A percentile compares a stretch with the other conserved stretches of the same genome.
Evolutionary conservation across 176 grass and related monocot genomes (phyloP).

Genomic region (Carex cristatella): DNA sequence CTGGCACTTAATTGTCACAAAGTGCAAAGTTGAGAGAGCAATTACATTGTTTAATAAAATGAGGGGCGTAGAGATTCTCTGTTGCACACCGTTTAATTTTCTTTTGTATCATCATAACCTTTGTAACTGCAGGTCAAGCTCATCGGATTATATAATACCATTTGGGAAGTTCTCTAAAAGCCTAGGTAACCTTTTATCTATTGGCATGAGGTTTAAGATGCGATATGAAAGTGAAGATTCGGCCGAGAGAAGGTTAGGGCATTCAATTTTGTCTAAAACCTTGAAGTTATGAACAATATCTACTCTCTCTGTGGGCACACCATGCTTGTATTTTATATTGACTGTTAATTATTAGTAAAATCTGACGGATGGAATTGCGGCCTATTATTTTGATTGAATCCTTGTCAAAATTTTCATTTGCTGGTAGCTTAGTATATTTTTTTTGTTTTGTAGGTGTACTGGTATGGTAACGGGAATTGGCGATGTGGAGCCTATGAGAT

Average conservation of each 20-base stretch:
- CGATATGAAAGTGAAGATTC: slow-evolving; percentile 67
- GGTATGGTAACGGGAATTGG: slow-evolving; percentile 74
- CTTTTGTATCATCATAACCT: background rate
- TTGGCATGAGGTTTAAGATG: slow-evolving; percentile 77
- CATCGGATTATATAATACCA: slow-evolving; percentile 81
- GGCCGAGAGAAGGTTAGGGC: slow-evolving; percentile 61
- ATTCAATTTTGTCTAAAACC: background rate
- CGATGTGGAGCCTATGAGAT: slow-evolving; percentile 62
- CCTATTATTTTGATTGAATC: background rate
- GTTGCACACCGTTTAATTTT: background rate
- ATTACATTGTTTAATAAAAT: background rate
- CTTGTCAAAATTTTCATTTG: background rate
- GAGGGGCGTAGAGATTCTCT: background rate
- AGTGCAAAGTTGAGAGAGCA: background rate
- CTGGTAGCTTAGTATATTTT: background rate
- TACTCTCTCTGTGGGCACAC: background rate
- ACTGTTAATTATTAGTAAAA: background rate
- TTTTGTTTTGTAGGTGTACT: slow-evolving; percentile 43
- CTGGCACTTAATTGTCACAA: background rate
- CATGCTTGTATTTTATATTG: background rate
- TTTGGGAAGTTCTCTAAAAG: slow-evolving; percentile 59
- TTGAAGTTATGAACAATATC: background rate
- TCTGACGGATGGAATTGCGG: background rate
- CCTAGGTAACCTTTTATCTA: slow-evolving; percentile 46
- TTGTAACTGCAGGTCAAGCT: slow-evolving; percentile 40